phyloP scores from a whole-genome alignment of 352 stramenopile species.

The Globisporangium spiculum region DNA sequence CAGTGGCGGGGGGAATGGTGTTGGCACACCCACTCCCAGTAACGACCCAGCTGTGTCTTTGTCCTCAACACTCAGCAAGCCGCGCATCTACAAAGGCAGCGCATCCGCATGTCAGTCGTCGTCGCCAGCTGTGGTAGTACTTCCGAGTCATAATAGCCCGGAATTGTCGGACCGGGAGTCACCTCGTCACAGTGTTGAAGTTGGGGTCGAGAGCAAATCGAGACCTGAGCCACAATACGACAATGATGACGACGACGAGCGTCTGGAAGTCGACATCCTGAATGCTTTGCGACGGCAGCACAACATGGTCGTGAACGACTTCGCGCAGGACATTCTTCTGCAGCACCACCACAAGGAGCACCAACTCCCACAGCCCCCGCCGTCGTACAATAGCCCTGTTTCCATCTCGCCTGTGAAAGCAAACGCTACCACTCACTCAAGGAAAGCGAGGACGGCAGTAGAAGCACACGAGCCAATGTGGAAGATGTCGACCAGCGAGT shows the following conservation, averaged over 20 bases:
- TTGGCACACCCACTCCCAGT: background rate
- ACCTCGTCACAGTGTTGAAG: background rate
- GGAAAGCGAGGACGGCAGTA: background rate
- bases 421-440: background rate
- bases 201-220: background rate
- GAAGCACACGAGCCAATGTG: background rate
- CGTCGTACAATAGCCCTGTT: background rate
- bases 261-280: conserved; percentile 21
- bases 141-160: background rate
- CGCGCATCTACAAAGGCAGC: conserved; percentile 21
- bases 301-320: conserved; percentile 48
- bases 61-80: conserved; percentile 14
- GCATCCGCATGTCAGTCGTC: conserved; percentile 21
- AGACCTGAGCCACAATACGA: conserved; percentile 4
- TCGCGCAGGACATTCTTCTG: conserved; percentile 46
- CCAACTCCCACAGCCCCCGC: background rate
- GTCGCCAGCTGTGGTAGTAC: background rate
- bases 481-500: conserved; percentile 1
- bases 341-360: conserved; percentile 17
- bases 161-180: background rate
- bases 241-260: conserved; percentile 13
- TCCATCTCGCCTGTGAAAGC: background rate
- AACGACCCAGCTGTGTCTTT: background rate
- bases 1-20: background rate
- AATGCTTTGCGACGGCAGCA: conserved; percentile 49